These are phyloP conservation scores for Penicillium palitans DNA, from an alignment of 2,329 filamentous ascomycete species.

Conservation along the genomic window DNA sequence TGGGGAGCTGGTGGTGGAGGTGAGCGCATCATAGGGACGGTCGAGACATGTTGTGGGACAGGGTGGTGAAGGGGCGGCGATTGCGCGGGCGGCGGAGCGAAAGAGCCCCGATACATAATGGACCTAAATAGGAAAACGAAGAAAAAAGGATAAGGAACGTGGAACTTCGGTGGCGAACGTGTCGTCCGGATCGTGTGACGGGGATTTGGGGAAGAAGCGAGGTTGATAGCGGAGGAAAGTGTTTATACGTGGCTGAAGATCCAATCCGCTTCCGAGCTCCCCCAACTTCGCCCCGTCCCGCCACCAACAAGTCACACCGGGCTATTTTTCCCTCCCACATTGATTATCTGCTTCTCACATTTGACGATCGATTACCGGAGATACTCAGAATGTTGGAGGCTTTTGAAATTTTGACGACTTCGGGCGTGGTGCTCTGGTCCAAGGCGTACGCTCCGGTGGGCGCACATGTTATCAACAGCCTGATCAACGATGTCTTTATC, in stretches of 20 bases:
- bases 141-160: constrained; percentile 14
- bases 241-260: constrained; percentile 39
- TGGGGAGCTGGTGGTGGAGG: constrained; percentile 78
- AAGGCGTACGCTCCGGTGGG: constrained; percentile 78
- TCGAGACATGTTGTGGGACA: constrained; percentile 96
- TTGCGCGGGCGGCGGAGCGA: constrained; percentile 70
- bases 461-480: constrained; percentile 82
- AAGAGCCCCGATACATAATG: constrained; percentile 80
- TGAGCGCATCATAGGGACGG: constrained; percentile 93
- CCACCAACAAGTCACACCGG: constrained; percentile 27
- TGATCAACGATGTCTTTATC: constrained; percentile 96
- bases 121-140: constrained; percentile 8
- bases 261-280: constrained; percentile 27
- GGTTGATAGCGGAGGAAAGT: constrained; percentile 20
- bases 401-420: constrained; percentile 95
- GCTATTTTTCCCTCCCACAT: constrained; percentile 21
- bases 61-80: constrained; percentile 96
- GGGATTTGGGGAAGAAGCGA: constrained; percentile 12
- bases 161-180: constrained; percentile 7
- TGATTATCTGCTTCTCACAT: constrained; percentile 5
- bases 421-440: constrained; percentile 96
- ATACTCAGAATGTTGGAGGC: constrained; percentile 75
- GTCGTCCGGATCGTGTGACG: constrained; percentile 4
- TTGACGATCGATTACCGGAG: not conserved
- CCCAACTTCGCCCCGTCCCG: constrained; percentile 24